These are phyloP conservation scores for Parmales sp. DNA, from an alignment of 108 stramenopile species.

Conservation along the genomic window DNA sequence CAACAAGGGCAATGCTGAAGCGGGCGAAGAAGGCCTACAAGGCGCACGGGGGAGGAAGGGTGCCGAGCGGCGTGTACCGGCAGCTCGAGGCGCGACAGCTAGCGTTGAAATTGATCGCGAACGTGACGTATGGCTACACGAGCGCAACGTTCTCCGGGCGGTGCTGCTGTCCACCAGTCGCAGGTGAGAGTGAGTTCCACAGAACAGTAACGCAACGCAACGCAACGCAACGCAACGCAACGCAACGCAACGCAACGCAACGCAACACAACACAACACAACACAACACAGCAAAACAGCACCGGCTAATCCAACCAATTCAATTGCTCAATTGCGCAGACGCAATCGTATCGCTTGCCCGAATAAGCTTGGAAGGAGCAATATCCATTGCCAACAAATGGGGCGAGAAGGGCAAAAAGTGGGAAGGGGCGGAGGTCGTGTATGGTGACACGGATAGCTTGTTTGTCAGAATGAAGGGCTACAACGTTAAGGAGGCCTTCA, in stretches of 20 bases:
- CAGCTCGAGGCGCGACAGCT: slow-evolving; percentile 94
- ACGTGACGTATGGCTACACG: slow-evolving; percentile 96
- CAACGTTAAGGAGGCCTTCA: slow-evolving; percentile 70
- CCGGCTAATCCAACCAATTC: too few relatives aligned
- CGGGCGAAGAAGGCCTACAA: slow-evolving; percentile 80
- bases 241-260: too few relatives aligned
- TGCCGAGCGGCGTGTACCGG: slow-evolving; percentile 50
- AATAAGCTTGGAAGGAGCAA: slow-evolving; percentile 68
- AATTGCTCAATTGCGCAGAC: too few relatives aligned
- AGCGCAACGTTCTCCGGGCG: slow-evolving; percentile 90
- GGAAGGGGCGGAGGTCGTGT: slow-evolving; percentile 73
- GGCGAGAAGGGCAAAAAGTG: slow-evolving; percentile 47
- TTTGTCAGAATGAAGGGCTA: slow-evolving; percentile 86
- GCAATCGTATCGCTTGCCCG: slow-evolving; percentile 91
- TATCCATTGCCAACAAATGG: slow-evolving; percentile 68
- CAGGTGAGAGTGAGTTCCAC: too few relatives aligned
- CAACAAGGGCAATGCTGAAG: slow-evolving; percentile 90
- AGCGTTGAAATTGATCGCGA: slow-evolving; percentile 94
- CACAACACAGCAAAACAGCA: too few relatives aligned
- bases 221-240: too few relatives aligned
- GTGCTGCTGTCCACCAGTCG: slow-evolving; percentile 86
- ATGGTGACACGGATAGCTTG: slow-evolving; percentile 95
- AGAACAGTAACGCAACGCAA: too few relatives aligned
- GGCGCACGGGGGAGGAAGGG: slow-evolving; percentile 43
- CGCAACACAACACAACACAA: too few relatives aligned